These are phyloP conservation scores for Fusarium metavorans DNA, from an alignment of 2,329 filamentous ascomycete species.

Conservation along the genomic window DNA sequence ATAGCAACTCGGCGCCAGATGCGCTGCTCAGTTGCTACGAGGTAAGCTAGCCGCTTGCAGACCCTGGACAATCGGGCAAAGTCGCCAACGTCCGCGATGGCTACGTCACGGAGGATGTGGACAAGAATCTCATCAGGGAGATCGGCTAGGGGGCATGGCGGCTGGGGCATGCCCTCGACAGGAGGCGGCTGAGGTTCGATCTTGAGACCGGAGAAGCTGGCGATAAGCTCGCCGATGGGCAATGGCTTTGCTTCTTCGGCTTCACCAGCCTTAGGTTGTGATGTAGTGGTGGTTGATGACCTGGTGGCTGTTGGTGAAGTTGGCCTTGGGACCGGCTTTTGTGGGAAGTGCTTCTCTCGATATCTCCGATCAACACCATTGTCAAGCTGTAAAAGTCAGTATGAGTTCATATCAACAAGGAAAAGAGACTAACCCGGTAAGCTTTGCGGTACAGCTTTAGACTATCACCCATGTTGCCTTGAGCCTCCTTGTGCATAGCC, in stretches of 20 bases:
- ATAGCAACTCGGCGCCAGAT: slow-evolving; percentile 86
- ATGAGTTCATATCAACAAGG: neutral
- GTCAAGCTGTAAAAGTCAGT: slow-evolving; percentile 73
- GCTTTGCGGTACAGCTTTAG: slow-evolving; percentile 89
- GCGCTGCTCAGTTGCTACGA: slow-evolving; percentile 84
- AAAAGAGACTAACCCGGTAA: slow-evolving; percentile 74
- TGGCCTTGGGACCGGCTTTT: slow-evolving; percentile 44
- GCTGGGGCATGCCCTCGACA: slow-evolving; percentile 77
- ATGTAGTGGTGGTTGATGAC: neutral
- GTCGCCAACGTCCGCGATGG: slow-evolving; percentile 78
- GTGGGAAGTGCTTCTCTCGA: slow-evolving; percentile 90
- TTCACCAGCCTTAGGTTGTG: slow-evolving; percentile 52
- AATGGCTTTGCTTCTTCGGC: slow-evolving; percentile 62
- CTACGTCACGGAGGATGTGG: slow-evolving; percentile 80
- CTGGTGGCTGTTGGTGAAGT: slow-evolving; percentile 38
- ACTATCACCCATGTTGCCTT: slow-evolving; percentile 90
- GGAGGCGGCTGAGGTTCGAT: slow-evolving; percentile 77
- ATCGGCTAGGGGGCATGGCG: slow-evolving; percentile 81
- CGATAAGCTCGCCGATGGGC: slow-evolving; percentile 76
- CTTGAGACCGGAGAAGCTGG: slow-evolving; percentile 76
- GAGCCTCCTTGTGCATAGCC: slow-evolving; percentile 87
- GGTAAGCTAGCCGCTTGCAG: slow-evolving; percentile 87
- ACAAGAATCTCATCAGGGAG: slow-evolving; percentile 88
- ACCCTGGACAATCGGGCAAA: slow-evolving; percentile 83
- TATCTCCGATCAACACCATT: slow-evolving; percentile 86